Conservation (phyloP, 2,329 filamentous ascomycete species). For the Trichoderma polysporum region DNA sequence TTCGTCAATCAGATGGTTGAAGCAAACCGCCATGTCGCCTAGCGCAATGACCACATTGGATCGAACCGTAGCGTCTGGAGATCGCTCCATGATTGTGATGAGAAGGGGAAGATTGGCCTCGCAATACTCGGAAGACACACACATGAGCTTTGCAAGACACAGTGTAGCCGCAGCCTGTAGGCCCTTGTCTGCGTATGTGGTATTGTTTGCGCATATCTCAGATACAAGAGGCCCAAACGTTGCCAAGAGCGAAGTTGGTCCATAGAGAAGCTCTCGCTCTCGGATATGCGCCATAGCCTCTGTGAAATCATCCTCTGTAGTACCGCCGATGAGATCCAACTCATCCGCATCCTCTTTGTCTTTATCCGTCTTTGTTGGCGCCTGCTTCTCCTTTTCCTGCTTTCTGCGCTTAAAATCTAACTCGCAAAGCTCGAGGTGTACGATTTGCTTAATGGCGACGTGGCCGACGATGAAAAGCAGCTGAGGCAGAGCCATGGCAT, state of each 20-base stretch:
- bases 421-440: conserved; percentile 95
- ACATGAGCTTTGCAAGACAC: conserved; percentile 98
- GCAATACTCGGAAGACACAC: conserved; percentile 94
- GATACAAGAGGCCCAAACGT: conserved; percentile 89
- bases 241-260: conserved; percentile 78
- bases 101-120: conserved; percentile 88
- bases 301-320: conserved; percentile 89
- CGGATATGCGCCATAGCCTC: conserved; percentile 82
- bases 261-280: conserved; percentile 80
- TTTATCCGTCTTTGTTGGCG: conserved; percentile 48
- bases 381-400: conserved; percentile 76
- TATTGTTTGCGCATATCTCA: conserved; percentile 94
- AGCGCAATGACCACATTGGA: conserved; percentile 96
- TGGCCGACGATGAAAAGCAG: conserved; percentile 94
- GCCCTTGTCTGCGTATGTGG: conserved; percentile 82
- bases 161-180: conserved; percentile 91
- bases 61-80: conserved; percentile 84
- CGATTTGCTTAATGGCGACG: conserved; percentile 97
- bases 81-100: conserved; percentile 97
- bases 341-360: conserved; percentile 75
- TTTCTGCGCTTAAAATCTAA: conserved; percentile 97
- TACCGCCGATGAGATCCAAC: conserved; percentile 93
- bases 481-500: conserved; percentile 78
- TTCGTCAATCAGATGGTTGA: conserved; percentile 98
- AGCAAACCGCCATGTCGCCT: conserved; percentile 98